phyloP scores from a whole-genome alignment of 331 rosid genomes.

The Quercus tomentella region DNA sequence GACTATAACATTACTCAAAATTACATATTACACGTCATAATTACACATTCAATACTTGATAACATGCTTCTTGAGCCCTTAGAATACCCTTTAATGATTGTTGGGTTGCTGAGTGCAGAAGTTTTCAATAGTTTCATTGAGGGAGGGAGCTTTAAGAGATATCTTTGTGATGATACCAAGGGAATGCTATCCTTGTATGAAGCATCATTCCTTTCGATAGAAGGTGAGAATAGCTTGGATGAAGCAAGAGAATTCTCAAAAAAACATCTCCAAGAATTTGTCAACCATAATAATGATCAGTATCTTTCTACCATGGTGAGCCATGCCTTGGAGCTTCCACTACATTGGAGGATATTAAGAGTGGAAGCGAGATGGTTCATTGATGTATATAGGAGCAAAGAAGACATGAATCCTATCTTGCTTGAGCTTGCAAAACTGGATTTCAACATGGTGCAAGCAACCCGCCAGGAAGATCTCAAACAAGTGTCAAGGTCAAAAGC shows the following conservation, averaged over 20 bases:
- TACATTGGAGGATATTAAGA: constrained; percentile 13
- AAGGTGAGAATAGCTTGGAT: constrained; percentile 24
- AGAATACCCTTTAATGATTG: not conserved
- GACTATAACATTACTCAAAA: no score
- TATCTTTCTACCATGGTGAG: not conserved
- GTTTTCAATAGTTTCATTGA: constrained; percentile 11
- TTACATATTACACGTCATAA: no score
- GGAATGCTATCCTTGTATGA: constrained; percentile 27
- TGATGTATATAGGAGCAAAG: no score
- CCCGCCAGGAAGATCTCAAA: no score
- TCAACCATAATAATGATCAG: not conserved
- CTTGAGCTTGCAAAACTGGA: no score
- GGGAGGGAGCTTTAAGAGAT: constrained; percentile 1
- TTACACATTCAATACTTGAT: no score
- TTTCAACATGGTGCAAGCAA: no score
- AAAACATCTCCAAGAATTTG: constrained; percentile 4
- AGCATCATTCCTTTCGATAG: constrained; percentile 17
- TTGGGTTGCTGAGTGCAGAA: not conserved
- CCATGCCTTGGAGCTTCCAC: constrained; percentile 31
- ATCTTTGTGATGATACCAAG: not conserved
- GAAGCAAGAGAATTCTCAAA: constrained; percentile 19
- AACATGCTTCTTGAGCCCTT: no score
- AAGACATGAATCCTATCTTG: no score
- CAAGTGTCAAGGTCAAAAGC: constrained; percentile 12
- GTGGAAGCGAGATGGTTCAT: no score